Evolutionary conservation across 1,284 basidiomycete species (phyloP), one percentile per base, ranked within the genome.

Genomic region (Naganishia sp.): DNA sequence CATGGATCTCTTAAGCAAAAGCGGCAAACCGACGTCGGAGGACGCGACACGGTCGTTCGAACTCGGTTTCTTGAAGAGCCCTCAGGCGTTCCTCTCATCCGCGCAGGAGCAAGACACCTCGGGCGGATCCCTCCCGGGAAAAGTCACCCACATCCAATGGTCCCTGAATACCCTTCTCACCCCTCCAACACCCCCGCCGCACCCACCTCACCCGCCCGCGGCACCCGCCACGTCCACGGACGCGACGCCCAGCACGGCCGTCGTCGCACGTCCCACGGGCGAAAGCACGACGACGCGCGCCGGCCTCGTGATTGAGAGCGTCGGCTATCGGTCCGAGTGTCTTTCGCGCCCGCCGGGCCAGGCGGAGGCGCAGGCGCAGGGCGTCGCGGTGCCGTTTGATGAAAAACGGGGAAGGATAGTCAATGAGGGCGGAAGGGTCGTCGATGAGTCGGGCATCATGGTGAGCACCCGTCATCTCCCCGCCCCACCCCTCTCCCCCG

Each of bases 311-410:
- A 83, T 97, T 42, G 90, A 93, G 23, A 90, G 90, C 15, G 86
- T 98, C 6, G 95, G 95, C 15, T 96, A 97, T 78, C 86, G 85
- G 60, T 86, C 86, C 0, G 90, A 90, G 59, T 86, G 88, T 2
- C 73, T 84, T 42, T 31, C 59, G 13, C n/a, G 23, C 28, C 28
- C 36, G 36, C 21, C 21, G 21, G 21, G 21, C 21, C 21, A 21
- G 21, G 21, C 21, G 21, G 21, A 21, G 21, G 21, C 21, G 42
- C 6, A 70, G 66, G 9, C 67, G 68, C 45, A 65, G 65, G 2
- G 72, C 72, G 4, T 53, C 82, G 36, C 36, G 36, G 10, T 39
- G 6, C 81, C 81, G 1, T 82, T 82, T 66, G 82, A 83, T 67
- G 64, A 64, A 0, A 42, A 52, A 1, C 70, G 74, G 36, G 81